Base-by-base conservation (phyloP, 805 yeast genomes). In the Helenozyma baotianmanensis region DNA sequence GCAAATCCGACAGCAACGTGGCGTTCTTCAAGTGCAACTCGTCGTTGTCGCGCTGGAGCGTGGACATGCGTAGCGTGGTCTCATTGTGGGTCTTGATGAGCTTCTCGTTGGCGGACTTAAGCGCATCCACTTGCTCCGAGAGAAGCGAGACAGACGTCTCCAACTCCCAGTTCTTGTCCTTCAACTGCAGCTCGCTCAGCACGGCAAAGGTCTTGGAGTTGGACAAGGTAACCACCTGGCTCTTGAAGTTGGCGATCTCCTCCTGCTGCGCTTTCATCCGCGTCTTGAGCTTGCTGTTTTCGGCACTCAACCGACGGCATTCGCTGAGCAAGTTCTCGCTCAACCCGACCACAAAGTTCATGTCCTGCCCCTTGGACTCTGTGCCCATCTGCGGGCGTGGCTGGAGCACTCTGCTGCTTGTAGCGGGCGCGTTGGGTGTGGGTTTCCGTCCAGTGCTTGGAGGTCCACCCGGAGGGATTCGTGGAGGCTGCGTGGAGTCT, bases 311-410 rank as follows among this genome's bases (percentile, higher is more conserved):
- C 40, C 81, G 69, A 44, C 89, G 72, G 48, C 88, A 82, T 53
- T 84, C 87, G 27, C 72, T 61, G 12, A 83, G 65, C 41, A 83
- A 60, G 36, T 80, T 81, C 47, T 83, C 90, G 58, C 86, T 79
- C 35, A 83, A 56, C 4, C 83, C 86, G 37, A 82, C 82, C 11
- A 82, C 78, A 50, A 82, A 82, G 50, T 77, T 76, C 64, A 81
- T 76, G 39, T 82, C 84, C 43, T 76, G 76, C 14, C 77, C 76
- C 38, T 64, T 67, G 7, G 65, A 50, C 43, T 67, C 73, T 1
- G 69, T 69, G 8, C 67, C 64, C 33, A 65, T 43, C 3, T 52
- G 48, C n/a, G 65, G 64, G 6, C 57, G 33, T 2, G 55, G 50
- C 11, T 42, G 54, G 4, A 53, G 50, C 13, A 46, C 24, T 24